Evolutionary conservation across 2,329 filamentous ascomycete species (phyloP), one percentile per base, ranked within the genome.

Genomic region (Alternaria arbusti): DNA sequence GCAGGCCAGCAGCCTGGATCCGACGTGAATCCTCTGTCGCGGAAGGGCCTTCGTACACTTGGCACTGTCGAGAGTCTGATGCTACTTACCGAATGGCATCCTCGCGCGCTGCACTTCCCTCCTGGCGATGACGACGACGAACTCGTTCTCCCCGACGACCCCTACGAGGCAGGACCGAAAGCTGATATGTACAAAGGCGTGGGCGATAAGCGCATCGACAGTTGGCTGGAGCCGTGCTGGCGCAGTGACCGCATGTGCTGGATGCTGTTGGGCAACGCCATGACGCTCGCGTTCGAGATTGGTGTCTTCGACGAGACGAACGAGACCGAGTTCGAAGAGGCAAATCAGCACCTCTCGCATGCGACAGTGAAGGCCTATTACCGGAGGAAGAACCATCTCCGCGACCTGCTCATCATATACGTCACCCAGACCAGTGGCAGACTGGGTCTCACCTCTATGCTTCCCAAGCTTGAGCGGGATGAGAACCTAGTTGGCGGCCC

Each of bases 191-290:
- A 77, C 44, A 86, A 86, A 28, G 88, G 88, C n/a, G 87, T 93
- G 20, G 92, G 93, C 47, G 93, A 93, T 10, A 90, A 92, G 78
- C 86, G 94, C 26, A 96, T 97, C 67, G 94, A 97, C 76, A 95
- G 93, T 78, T 98, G 96, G 93, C 88, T 98, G 5, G 96, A 99
- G 79, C 96, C 96, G 3, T 95, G 93, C 9, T 97, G 95, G 93
- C 87, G 95, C 71, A 85, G 83, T 63, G 95, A 97, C 74, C 91
- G 94, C 58, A 97, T 97, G 92, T 97, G 93, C 76, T 97, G 95
- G 95, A 97, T 97, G 93, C 84, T 98, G 13, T 86, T 98, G 28
- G 96, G 93, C 74, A 96, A 94, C 40, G 94, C 93, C 13, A 92
- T 95, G 84, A 92, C 94, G 1, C 84, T 98, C 40, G 93, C 92